Conservation (phyloP, 148 eudicot species). For the Chenopodium quinoa region DNA sequence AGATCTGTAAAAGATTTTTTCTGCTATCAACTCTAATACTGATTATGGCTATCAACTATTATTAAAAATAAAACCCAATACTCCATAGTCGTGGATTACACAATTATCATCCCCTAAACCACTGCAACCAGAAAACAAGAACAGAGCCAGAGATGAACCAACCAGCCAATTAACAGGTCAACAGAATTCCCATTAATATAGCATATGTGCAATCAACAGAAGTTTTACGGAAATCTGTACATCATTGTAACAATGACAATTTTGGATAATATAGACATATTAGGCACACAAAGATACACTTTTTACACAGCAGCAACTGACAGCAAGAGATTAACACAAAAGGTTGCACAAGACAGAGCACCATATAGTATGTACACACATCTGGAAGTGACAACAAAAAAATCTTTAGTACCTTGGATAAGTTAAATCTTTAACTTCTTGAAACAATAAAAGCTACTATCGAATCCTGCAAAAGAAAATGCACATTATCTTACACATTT, state of each 20-base stretch:
- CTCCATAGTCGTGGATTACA: neutral
- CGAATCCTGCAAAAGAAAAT: constrained; percentile 17
- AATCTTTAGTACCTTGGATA: constrained; percentile 14
- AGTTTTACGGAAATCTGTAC: no score
- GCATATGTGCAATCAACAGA: neutral
- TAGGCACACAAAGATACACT: neutral
- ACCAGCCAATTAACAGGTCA: neutral
- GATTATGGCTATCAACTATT: no score
- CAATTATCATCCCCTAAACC: neutral
- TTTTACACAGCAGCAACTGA: neutral
- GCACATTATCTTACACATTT: neutral
- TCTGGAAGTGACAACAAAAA: neutral
- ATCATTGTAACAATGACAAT: neutral
- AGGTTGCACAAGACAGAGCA: neutral
- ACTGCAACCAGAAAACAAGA: neutral
- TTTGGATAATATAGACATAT: neutral
- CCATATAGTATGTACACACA: neutral
- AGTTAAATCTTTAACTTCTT: constrained; percentile 5
- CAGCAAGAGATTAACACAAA: neutral
- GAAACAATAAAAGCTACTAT: neutral
- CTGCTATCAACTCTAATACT: no score
- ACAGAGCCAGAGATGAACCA: neutral
- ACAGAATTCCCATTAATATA: neutral
- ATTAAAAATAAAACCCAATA: neutral
- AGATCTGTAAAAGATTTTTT: no score